Base-by-base conservation (phyloP, 371 early-diverging fungal genomes). In the Mucor mucedo region DNA sequence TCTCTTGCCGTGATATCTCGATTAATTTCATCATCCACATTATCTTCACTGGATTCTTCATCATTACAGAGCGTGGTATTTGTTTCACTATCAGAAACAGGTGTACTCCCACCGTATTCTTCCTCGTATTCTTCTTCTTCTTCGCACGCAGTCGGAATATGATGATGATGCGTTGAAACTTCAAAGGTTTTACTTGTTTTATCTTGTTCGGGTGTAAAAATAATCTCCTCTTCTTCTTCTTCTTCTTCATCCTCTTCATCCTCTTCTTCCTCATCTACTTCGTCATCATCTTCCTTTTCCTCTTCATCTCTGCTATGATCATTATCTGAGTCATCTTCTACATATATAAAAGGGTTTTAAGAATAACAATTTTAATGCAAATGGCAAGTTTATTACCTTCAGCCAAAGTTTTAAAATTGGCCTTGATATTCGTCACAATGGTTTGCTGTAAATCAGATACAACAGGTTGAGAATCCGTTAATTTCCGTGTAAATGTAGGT, bases 211-310 rank as follows among this genome's bases (percentile, higher is more conserved):
- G 73, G 61, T 5, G 79, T 63, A 11, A 71, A 79, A 29, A 79
- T 79, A 10, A 76, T 76, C 27, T 79, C 76, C 39, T 78, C 74
- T 39, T 79, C 79, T 35, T 76, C 72, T 21, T 72, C 71, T 9
- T 68, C 76, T 1, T 73, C 72, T 1, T 73, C 73, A 0, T 72
- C 73, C 0, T 75, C 78, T 11, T 71, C 77, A 0, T 70, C 68
- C 1, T 73, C 65, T 28, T 65, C 67, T 0, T 69, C 74, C 0
- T 73, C 77, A 13, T 68, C 65, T 16, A 72, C 70, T 6, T 69
- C 67, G 0, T 69, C 74, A 0, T 73, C 77, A 13, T 68, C 65
- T 16, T 74, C 70, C 6, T 69, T 56, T 32, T 35, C 56, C 9
- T 68, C 61, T 39, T 63, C 65, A 11, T 64, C 66, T 58, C 61